These are phyloP conservation scores for Saussurea involucrata DNA, from an alignment of 129 eudicot genomes.

Conservation along the genomic window DNA sequence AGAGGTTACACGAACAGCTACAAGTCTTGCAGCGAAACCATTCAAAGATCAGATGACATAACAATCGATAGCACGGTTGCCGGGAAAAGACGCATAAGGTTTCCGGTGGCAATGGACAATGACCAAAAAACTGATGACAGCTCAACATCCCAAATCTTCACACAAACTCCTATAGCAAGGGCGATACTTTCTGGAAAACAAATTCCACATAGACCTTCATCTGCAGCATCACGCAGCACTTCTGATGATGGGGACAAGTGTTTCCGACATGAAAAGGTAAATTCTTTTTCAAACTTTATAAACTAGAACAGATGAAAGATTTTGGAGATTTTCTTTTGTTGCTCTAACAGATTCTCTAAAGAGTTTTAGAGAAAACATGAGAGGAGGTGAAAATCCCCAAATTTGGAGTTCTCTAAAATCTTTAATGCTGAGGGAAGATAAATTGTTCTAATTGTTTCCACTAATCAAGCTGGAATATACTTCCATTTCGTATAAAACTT, in stretches of 20 bases:
- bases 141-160: slow-evolving; percentile 61
- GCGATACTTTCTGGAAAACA: slow-evolving; percentile 73
- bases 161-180: slow-evolving; percentile 52
- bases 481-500: not conserved
- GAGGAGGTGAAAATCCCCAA: not conserved
- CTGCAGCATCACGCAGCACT: slow-evolving; percentile 33
- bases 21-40: slow-evolving; percentile 66
- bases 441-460: not conserved
- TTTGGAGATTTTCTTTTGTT: too few species aligned
- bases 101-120: slow-evolving; percentile 65
- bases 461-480: not conserved
- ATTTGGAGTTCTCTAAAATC: not conserved
- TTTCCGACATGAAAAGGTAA: slow-evolving; percentile 57
- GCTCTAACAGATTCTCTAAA: too few species aligned
- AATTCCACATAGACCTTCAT: slow-evolving; percentile 69
- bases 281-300: not conserved
- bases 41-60: slow-evolving; percentile 88
- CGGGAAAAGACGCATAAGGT: slow-evolving; percentile 59
- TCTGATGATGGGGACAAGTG: slow-evolving; percentile 54
- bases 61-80: slow-evolving; percentile 86
- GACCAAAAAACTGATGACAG: slow-evolving; percentile 90
- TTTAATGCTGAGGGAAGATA: not conserved
- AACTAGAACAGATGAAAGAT: too few species aligned
- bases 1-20: slow-evolving; percentile 63
- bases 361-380: too few species aligned